A percentile compares a stretch with the other conserved stretches of the same genome.
phyloP scores from a whole-genome alignment of 441 rosid genomes.

The Breynia disticha region DNA sequence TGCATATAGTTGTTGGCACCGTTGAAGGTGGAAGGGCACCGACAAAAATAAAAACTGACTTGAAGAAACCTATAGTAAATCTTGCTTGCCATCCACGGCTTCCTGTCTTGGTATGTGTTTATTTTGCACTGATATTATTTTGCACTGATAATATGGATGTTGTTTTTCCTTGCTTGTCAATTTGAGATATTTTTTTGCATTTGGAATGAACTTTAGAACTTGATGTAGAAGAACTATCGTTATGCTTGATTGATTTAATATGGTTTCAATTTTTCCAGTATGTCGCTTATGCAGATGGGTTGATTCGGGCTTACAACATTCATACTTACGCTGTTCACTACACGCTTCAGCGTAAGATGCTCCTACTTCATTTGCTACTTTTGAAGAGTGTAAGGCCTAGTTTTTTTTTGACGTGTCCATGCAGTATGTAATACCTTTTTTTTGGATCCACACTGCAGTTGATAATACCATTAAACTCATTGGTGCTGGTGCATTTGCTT shows the following conservation, averaged over 20 bases:
- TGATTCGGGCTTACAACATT: slow-evolving; percentile 96
- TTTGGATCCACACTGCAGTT: slow-evolving; percentile 40
- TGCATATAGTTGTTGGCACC: slow-evolving; percentile 88
- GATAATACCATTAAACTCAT: slow-evolving; percentile 93
- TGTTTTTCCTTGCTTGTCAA: too few relatives aligned
- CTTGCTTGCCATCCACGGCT: slow-evolving; percentile 99
- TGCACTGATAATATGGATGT: too few relatives aligned
- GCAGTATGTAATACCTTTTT: too few relatives aligned
- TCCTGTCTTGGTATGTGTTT: slow-evolving; percentile 64
- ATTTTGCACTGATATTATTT: neutral
- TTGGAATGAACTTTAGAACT: too few relatives aligned
- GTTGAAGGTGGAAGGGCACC: slow-evolving; percentile 97
- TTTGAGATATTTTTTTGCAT: too few relatives aligned
- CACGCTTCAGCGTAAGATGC: slow-evolving; percentile 80
- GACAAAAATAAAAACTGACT: slow-evolving; percentile 90
- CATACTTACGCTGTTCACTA: slow-evolving; percentile 90
- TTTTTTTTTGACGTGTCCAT: neutral
- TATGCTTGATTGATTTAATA: slow-evolving; percentile 8
- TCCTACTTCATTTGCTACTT: neutral
- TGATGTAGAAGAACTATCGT: neutral
- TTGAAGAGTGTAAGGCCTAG: too few relatives aligned
- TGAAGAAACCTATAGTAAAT: slow-evolving; percentile 94
- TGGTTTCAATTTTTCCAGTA: slow-evolving; percentile 46
- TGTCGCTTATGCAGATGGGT: slow-evolving; percentile 98
- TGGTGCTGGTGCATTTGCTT: slow-evolving; percentile 96